Conservation (phyloP, 805 yeast genomes). For the Zygosaccharomyces siamensis region DNA sequence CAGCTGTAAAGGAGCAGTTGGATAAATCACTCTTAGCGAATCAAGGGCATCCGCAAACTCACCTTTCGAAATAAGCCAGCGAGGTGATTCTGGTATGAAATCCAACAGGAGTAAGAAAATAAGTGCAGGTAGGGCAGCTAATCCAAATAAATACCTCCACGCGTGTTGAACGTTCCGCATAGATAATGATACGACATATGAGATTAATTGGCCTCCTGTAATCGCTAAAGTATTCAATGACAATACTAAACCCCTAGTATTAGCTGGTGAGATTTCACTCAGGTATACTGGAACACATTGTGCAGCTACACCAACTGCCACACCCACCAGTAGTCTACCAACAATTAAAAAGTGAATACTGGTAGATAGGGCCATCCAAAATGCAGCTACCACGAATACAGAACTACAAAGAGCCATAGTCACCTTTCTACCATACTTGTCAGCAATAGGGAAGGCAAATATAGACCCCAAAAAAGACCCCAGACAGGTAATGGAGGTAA, state of each 20-base stretch:
- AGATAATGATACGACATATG: slow-evolving; percentile 39
- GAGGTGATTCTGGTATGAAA: slow-evolving; percentile 49
- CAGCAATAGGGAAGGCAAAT: slow-evolving; percentile 47
- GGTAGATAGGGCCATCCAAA: slow-evolving; percentile 43
- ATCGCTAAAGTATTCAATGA: slow-evolving; percentile 41
- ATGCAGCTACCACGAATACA: slow-evolving; percentile 44
- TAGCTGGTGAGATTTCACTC: slow-evolving; percentile 47
- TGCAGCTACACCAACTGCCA: slow-evolving; percentile 69
- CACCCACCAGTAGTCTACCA: slow-evolving; percentile 64
- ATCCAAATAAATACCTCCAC: slow-evolving; percentile 40
- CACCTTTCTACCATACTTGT: slow-evolving; percentile 42
- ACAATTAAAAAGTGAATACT: slow-evolving; percentile 40
- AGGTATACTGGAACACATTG: slow-evolving; percentile 59
- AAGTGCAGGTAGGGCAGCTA: slow-evolving; percentile 41
- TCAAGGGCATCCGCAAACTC: slow-evolving; percentile 36
- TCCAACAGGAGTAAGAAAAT: slow-evolving; percentile 36
- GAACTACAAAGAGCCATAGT: slow-evolving; percentile 42
- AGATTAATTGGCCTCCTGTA: slow-evolving; percentile 48
- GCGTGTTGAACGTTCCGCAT: slow-evolving; percentile 24
- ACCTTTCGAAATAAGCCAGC: slow-evolving; percentile 39
- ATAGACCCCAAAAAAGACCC: slow-evolving; percentile 54
- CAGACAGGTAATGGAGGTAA: slow-evolving; percentile 45
- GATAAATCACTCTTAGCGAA: slow-evolving; percentile 43
- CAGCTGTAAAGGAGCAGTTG: slow-evolving; percentile 41
- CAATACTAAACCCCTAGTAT: slow-evolving; percentile 37